Base-by-base conservation (phyloP, 2,329 filamentous ascomycete species). In the Fusarium euwallaceae region DNA sequence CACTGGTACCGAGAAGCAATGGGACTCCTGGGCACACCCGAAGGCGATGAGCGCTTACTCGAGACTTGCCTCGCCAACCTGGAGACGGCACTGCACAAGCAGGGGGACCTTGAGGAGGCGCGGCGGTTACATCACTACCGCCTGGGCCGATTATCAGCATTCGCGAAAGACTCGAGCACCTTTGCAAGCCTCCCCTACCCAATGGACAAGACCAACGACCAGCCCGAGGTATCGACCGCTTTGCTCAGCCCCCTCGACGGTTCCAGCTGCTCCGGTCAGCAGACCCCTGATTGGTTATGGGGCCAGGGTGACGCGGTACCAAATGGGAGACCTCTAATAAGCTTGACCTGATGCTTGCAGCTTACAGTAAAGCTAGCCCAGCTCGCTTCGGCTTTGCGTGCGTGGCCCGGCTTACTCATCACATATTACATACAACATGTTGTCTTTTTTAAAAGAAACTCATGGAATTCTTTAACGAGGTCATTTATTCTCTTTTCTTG, bases 31-130 rank as follows among this genome's bases (percentile, higher is more conserved):
- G 59, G 80, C 4, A 71, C 74, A 16, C 70, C 75, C 20, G 78
- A 79, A 43, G 78, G 76, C 11, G 81, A 83, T 60, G 80, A 82
- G 70, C 79, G 81, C 24, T 71, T 82, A 16, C 72, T 80, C 20
- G 75, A 79, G 58, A 80, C 80, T 6, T 80, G 80, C n/a, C 70
- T 83, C n/a, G 78, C 80, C 17, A 83, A 83, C 64, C 74, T 83
- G 24, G 81, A 83, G 61, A 78, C 68, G 11, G 76, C 79, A 5
- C 68, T 81, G 22, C 71, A 67, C 56, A 77, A 76, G 58, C 64
- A 71, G 34, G 72, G 78, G 62, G 71, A 72, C 60, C 68, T 48
- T 16, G 77, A 70, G 17, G 80, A 79, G 55, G 81, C 81, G 34
- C 71, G 68, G 22, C 76, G 73, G 14, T 71, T 82, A 32, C 74